Conservation (phyloP, 1,284 basidiomycete species). For the Cystobasidiaceae sp. region DNA sequence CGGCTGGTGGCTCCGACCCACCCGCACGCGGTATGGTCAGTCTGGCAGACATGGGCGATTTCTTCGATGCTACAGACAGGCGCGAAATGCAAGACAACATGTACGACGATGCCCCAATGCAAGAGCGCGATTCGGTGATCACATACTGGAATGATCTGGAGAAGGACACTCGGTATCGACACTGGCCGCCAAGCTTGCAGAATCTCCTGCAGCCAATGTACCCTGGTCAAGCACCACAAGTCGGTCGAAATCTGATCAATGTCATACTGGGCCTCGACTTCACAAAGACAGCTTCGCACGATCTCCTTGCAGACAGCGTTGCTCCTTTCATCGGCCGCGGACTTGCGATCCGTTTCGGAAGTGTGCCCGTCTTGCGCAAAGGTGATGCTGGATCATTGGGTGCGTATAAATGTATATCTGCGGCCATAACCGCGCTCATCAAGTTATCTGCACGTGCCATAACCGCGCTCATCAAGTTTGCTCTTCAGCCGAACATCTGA, state of each 20-base stretch:
- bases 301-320: conserved; percentile 61
- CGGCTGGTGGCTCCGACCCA: conserved; percentile 41
- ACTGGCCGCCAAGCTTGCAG: conserved; percentile 33
- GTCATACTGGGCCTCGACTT: conserved; percentile 72
- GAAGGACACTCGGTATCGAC: conserved; percentile 62
- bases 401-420: conserved; percentile 1
- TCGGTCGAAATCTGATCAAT: conserved; percentile 73
- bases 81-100: conserved; percentile 54
- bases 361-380: conserved; percentile 63
- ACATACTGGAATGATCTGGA: conserved; percentile 87
- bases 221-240: conserved; percentile 67
- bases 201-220: conserved; percentile 66
- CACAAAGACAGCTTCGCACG: conserved; percentile 57
- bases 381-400: neutral
- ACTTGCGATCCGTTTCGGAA: conserved; percentile 72
- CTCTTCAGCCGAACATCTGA: conserved; percentile 60
- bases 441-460: too few relatives aligned
- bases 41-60: conserved; percentile 59
- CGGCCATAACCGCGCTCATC: neutral
- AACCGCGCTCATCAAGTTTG: neutral
- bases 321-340: conserved; percentile 63
- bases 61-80: conserved; percentile 85
- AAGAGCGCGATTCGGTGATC: conserved; percentile 50
- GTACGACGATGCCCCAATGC: conserved; percentile 50
- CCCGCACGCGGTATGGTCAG: conserved; percentile 40